A percentile compares a stretch with the other conserved stretches of the same genome.
These are phyloP conservation scores for Fusarium sp. DNA, from an alignment of 2,329 filamentous ascomycete genomes.

Conservation along the genomic window DNA sequence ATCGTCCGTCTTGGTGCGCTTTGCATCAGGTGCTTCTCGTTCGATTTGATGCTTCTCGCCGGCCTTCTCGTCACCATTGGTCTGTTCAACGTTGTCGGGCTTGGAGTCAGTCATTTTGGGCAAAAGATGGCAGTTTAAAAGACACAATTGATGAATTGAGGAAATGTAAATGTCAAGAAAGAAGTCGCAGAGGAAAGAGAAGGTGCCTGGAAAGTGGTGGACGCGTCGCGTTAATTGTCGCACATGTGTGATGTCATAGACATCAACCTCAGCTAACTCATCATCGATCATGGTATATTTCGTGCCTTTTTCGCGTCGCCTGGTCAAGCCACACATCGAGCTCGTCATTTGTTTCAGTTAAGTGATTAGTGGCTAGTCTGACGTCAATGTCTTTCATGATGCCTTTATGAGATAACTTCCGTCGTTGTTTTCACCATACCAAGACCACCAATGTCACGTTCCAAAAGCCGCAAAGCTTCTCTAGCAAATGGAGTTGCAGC, in stretches of 20 bases:
- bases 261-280: conserved; percentile 1
- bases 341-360: conserved; percentile 7
- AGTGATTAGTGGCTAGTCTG: background rate
- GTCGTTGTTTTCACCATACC: conserved; percentile 44
- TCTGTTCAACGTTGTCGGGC: conserved; percentile 11
- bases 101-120: conserved; percentile 31
- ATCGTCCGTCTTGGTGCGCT: conserved; percentile 45
- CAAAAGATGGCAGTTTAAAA: background rate
- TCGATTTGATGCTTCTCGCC: conserved; percentile 50
- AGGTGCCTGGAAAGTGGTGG: background rate
- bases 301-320: conserved; percentile 28
- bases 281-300: background rate
- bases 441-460: conserved; percentile 50
- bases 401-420: conserved; percentile 26
- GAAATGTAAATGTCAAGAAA: background rate
- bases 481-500: conserved; percentile 55
- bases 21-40: conserved; percentile 44
- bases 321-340: conserved; percentile 13
- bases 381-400: background rate
- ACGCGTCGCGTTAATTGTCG: conserved; percentile 36
- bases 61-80: conserved; percentile 24
- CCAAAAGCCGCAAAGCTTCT: conserved; percentile 55
- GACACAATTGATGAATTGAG: background rate
- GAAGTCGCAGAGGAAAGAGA: background rate
- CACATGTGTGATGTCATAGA: conserved; percentile 47